Evolutionary conservation across 805 yeast species (phyloP), one percentile per base, ranked within the genome.

Genomic region (Yarrowia porcina): DNA sequence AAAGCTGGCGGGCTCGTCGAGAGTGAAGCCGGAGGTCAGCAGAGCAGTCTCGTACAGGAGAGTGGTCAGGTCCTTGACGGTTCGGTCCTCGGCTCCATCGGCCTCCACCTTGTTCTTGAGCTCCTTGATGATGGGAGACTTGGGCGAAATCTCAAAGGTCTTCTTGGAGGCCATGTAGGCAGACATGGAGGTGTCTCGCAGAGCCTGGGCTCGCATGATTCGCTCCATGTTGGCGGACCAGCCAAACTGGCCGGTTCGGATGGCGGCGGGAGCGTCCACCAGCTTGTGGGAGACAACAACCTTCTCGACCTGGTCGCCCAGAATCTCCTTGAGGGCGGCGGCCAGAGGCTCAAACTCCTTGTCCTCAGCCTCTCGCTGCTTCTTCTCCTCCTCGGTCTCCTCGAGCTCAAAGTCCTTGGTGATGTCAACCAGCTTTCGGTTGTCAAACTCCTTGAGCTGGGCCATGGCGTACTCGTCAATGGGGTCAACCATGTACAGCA

Each of bases 211-310:
- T 85, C 94, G 94, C 99, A 94, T 94, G 85, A 94, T 94, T 88
- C 99, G 93, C 85, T 94, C 99, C 99, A 94, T 94, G 85, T 94
- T 94, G 75, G 99, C 99, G 71, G 99, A 94, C 99, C 99, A 94
- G 79, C 99, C 99, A 79, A 94, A 94, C 83, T 94, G 98, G 71
- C 97, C 98, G 71, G 99, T 94, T 86, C 99, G 91, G 78, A 94
- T 94, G 72, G 99, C 99, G 78, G 99, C 99, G 79, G 99, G 99
- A 65, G 98, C 92, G 75, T 92, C 97, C 73, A 92, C 90, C 76
- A 94, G 86, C 82, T 90, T 91, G 83, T 93, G 96, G 69, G 98
- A 91, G 69, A 94, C 97, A 76, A 92, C 91, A 80, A 96, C 99
- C 85, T 94, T 94, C 84, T 94, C 99, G 74, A 94, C 98, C 82